Base-by-base conservation (phyloP, 2,329 filamentous ascomycete genomes). In the Colletotrichum sublineola region DNA sequence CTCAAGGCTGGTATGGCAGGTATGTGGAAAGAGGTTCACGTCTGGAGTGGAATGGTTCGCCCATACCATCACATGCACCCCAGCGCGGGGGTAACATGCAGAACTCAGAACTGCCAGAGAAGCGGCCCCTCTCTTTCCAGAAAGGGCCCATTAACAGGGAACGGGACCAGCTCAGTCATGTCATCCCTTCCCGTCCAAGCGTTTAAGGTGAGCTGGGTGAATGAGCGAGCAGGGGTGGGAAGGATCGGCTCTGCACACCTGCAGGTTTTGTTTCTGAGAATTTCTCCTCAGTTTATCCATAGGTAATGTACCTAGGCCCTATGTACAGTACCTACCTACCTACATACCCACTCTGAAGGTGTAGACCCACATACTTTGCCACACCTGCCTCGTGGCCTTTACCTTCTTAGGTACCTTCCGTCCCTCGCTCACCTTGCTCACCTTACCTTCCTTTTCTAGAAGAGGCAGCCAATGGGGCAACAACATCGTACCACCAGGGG, bases 31-130 rank as follows among this genome's bases (percentile, higher is more conserved):
- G 66, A 70, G 29, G 62, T 71, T 71, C 67, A 52, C 46, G 44
- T 36, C n/a, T 52, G 58, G 29, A 71, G 71, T 73, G 71, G 67
- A 73, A 68, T 62, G 62, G 71, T 71, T 73, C 68, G 62, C 44
- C 44, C 71, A 57, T 73, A 36, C 8, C 33, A 46, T 46, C 71
- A 71, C 71, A 71, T 73, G 71, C 68, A 73, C 67, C 57, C 67
- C 58, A 64, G 50, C 66, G 70, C 71, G 68, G 71, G 67, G 70
- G 66, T 29, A 29, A 62, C 48, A 20, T 57, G 71, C 67, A 67
- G 71, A 38, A 31, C 31, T 31, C n/a, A 36, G 58, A 46, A 33
- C 24, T 15, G 46, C 61, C 33, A 63, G 61, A 52, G 29, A 50
- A 50, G 36, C 12, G 48, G 48, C 48, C 36, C 48, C 46, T 63